phyloP scores from a whole-genome alignment of 179 eudicot species.

The Actinidia polygama region DNA sequence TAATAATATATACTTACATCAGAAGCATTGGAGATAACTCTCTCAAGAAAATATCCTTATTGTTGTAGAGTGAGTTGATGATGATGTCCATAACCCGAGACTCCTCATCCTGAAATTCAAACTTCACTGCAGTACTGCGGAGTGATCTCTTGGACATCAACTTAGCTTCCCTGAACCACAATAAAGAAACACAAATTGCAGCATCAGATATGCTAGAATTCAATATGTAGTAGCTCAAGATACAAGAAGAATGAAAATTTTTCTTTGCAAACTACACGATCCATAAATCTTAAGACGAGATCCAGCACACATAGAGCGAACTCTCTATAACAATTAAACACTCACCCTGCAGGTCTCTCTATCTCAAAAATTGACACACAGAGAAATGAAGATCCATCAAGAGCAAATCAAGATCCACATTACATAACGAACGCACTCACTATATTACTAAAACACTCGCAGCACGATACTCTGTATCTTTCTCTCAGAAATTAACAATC shows the following conservation, averaged over 20 bases:
- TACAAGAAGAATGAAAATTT: background rate
- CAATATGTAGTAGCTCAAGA: too few relatives aligned
- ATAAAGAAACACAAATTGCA: background rate
- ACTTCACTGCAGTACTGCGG: conserved; percentile 88
- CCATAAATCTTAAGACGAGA: background rate
- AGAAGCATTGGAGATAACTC: conserved; percentile 98
- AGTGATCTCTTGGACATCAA: conserved; percentile 83
- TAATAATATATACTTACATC: conserved; percentile 79
- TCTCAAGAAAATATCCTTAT: conserved; percentile 94
- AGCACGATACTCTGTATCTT: too few relatives aligned
- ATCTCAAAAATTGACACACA: background rate
- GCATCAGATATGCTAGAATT: too few relatives aligned
- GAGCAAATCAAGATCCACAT: background rate
- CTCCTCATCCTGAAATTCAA: conserved; percentile 98
- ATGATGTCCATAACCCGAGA: conserved; percentile 98
- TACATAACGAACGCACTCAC: too few relatives aligned
- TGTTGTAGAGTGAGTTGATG: conserved; percentile 95
- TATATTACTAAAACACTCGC: too few relatives aligned
- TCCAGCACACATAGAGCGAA: background rate
- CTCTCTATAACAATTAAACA: too few relatives aligned
- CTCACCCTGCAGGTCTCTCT: too few relatives aligned
- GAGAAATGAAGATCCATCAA: background rate
- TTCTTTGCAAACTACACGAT: background rate
- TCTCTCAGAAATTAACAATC: too few relatives aligned
- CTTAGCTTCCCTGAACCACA: conserved; percentile 73